phyloP scores from a whole-genome alignment of 2,329 filamentous ascomycete species.

The Ophiostoma sp. region DNA sequence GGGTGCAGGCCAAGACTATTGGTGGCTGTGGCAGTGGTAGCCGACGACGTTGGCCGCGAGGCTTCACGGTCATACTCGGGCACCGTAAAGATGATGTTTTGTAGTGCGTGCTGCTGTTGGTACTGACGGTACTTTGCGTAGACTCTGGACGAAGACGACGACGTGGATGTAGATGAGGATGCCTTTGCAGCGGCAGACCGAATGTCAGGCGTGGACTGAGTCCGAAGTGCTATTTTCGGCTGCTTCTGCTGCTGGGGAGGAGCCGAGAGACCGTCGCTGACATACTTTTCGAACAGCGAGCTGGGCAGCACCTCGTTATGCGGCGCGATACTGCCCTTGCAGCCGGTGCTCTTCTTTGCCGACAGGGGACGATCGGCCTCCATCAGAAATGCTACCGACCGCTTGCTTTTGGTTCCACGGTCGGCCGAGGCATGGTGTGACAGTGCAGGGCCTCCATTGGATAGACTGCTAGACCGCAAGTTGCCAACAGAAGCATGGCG shows the following conservation, averaged over 20 bases:
- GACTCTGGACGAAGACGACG: not conserved
- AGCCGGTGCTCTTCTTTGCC: not conserved
- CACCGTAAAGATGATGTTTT: not conserved
- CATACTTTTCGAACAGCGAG: slow-evolving; percentile 6
- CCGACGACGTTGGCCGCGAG: not conserved
- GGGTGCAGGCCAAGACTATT: not conserved
- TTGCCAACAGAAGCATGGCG: slow-evolving; percentile 5
- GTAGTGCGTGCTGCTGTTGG: slow-evolving; percentile 8
- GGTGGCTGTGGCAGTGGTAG: not conserved
- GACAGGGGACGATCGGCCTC: not conserved
- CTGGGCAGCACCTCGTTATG: too few relatives aligned
- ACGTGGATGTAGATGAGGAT: not conserved
- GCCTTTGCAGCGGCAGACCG: not conserved
- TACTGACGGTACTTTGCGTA: slow-evolving; percentile 3
- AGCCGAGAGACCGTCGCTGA: not conserved
- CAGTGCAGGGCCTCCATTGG: not conserved
- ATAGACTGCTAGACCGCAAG: not conserved
- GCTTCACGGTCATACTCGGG: slow-evolving; percentile 4
- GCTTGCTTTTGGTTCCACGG: not conserved
- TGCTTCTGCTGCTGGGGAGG: not conserved
- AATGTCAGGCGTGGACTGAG: not conserved
- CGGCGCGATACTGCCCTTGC: not conserved
- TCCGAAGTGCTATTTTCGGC: not conserved
- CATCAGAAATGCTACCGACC: not conserved
- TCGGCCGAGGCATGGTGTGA: not conserved